Conservation (phyloP, 352 stramenopile genomes). For the Pythium biforme region DNA sequence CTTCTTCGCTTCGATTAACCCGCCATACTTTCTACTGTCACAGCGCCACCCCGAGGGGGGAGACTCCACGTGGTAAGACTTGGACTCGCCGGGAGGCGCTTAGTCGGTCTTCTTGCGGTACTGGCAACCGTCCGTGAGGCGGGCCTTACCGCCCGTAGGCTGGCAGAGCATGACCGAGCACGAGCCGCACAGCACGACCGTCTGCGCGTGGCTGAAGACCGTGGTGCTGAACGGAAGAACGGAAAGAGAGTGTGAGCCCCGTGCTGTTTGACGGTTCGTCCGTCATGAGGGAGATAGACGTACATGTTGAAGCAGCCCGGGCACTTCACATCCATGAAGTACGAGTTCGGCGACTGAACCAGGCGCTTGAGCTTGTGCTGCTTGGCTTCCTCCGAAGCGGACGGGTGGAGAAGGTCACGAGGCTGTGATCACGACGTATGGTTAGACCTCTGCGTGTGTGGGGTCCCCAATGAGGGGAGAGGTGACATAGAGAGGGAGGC, state of each 20-base stretch:
- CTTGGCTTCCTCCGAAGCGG: constrained; percentile 92
- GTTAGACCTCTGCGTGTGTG: too few relatives aligned
- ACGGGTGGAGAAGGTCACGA: constrained; percentile 97
- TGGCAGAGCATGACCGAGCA: constrained; percentile 99
- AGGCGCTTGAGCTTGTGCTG: constrained; percentile 99
- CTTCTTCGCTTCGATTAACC: constrained; percentile 32
- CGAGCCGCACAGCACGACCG: constrained; percentile 95
- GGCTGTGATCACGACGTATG: too few relatives aligned
- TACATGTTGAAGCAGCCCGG: constrained; percentile 99
- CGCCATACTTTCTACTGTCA: constrained; percentile 40
- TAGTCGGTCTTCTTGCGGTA: constrained; percentile 99
- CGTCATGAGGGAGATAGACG: constrained; percentile 4
- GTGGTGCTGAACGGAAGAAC: constrained; percentile 78
- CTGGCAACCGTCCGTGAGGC: constrained; percentile 98
- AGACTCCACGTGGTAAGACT: constrained; percentile 17
- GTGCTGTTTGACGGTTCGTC: too few relatives aligned
- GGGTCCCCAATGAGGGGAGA: too few relatives aligned
- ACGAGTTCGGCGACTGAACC: constrained; percentile 99
- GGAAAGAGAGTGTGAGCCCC: background rate
- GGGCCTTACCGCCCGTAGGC: constrained; percentile 97
- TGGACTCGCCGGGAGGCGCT: constrained; percentile 31
- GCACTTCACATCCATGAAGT: constrained; percentile 99
- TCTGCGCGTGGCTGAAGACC: constrained; percentile 99
- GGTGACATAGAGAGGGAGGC: too few relatives aligned
- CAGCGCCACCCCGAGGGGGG: constrained; percentile 21